Evolutionary conservation across 106 monocot genomes (phyloP).

Genomic region (Allium fistulosum): DNA sequence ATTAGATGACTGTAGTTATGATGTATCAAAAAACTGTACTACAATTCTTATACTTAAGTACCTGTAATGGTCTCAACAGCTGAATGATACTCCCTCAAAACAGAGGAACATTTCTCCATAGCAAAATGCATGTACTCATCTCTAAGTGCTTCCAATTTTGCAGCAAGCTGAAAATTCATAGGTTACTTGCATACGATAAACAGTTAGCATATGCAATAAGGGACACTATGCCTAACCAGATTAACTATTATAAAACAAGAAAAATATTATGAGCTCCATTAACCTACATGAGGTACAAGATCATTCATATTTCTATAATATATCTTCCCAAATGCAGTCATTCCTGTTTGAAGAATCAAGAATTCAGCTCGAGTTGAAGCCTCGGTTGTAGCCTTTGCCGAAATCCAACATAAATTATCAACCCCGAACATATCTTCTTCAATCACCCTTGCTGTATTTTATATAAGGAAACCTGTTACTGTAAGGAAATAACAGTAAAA

Average conservation of each 20-base stretch:
- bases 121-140: constrained; percentile 83
- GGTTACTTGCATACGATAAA: not conserved
- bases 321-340: constrained; percentile 86
- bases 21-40: too few relatives aligned
- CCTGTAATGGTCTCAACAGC: constrained; percentile 84
- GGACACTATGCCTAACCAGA: too few relatives aligned
- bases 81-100: constrained; percentile 62
- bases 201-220: not conserved
- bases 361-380: constrained; percentile 48
- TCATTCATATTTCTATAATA: constrained; percentile 65
- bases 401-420: constrained; percentile 86
- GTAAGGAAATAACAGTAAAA: too few relatives aligned
- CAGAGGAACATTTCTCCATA: constrained; percentile 60
- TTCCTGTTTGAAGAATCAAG: constrained; percentile 79
- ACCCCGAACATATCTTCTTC: constrained; percentile 89
- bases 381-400: constrained; percentile 68
- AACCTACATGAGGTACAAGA: constrained; percentile 73
- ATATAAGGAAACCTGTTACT: too few relatives aligned
- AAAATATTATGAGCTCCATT: not conserved
- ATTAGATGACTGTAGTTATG: too few relatives aligned
- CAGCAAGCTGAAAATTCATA: constrained; percentile 47
- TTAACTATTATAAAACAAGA: too few relatives aligned
- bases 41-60: not conserved
- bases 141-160: constrained; percentile 68
- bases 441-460: constrained; percentile 63